phyloP scores from a whole-genome alignment of 768 basidiomycete genomes.

The Russula dissimulans region DNA sequence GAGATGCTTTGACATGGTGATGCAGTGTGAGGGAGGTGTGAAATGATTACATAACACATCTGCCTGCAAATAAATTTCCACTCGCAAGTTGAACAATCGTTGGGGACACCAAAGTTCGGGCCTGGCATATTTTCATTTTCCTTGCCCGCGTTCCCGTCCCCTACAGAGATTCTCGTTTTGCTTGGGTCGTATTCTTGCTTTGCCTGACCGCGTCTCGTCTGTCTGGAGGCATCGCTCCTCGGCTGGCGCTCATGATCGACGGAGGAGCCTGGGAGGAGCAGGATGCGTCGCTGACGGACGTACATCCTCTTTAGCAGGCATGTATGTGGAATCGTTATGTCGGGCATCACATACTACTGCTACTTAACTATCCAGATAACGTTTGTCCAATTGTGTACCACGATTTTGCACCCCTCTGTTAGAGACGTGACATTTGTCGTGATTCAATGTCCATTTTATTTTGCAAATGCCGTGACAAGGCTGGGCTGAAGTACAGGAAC shows the following conservation, averaged over 20 bases:
- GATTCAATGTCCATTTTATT: no score
- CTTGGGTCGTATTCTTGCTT: slow-evolving; percentile 22
- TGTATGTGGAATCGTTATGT: not conserved
- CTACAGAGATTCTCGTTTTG: slow-evolving; percentile 41
- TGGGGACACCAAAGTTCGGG: slow-evolving; percentile 93
- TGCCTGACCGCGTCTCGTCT: slow-evolving; percentile 37
- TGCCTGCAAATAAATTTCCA: slow-evolving; percentile 3
- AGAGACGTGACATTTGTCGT: no score
- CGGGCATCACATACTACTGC: not conserved
- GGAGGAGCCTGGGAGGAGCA: slow-evolving; percentile 30
- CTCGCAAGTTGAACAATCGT: slow-evolving; percentile 44
- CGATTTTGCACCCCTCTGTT: no score
- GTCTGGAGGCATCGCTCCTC: slow-evolving; percentile 59
- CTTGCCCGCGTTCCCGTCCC: slow-evolving; percentile 94
- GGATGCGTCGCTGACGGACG: slow-evolving; percentile 27
- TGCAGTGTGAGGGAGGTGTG: slow-evolving; percentile 25
- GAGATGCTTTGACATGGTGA: slow-evolving; percentile 44
- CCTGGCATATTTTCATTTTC: slow-evolving; percentile 67
- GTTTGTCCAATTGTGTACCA: no score
- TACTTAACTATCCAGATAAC: not conserved
- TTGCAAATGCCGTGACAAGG: no score
- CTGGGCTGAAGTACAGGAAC: no score
- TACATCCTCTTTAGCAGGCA: slow-evolving; percentile 23
- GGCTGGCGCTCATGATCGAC: slow-evolving; percentile 62
- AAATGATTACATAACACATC: slow-evolving; percentile 35